Evolutionary conservation across 148 eudicot genomes (phyloP).

Genomic region (Fagopyrum homotropicum): DNA sequence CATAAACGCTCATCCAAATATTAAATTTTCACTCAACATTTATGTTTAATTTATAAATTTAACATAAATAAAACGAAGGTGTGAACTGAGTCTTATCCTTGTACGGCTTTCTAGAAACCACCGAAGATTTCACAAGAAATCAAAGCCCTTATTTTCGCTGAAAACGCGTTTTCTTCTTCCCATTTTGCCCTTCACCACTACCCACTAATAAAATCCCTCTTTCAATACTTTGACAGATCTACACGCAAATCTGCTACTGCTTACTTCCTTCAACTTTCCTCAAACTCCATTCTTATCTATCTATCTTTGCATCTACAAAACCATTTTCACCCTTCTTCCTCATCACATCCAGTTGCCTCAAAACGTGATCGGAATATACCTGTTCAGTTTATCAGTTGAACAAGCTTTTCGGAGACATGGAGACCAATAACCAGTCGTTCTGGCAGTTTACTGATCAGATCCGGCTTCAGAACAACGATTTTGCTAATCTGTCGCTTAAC

Average conservation of each 20-base stretch:
- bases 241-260: conserved; percentile 43
- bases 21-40: too few relatives aligned
- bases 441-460: conserved; percentile 92
- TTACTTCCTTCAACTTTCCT: conserved; percentile 67
- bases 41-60: too few relatives aligned
- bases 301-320: neutral
- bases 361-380: neutral
- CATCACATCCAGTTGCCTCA: neutral
- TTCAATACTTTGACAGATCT: conserved; percentile 47
- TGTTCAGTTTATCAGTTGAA: too few relatives aligned
- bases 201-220: conserved; percentile 8
- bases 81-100: conserved; percentile 8
- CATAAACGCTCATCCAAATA: too few relatives aligned
- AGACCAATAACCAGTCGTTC: conserved; percentile 72
- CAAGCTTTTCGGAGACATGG: conserved; percentile 18
- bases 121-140: neutral
- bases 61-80: neutral
- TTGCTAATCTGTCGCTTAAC: conserved; percentile 64
- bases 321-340: neutral
- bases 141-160: neutral
- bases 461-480: conserved; percentile 51
- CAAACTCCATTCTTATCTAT: conserved; percentile 10
- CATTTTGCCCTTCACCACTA: neutral
- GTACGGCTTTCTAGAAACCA: conserved; percentile 16
- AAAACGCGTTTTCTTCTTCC: neutral